Conservation (phyloP, 78 protist species). For the Dictyostelium capitatum region DNA sequence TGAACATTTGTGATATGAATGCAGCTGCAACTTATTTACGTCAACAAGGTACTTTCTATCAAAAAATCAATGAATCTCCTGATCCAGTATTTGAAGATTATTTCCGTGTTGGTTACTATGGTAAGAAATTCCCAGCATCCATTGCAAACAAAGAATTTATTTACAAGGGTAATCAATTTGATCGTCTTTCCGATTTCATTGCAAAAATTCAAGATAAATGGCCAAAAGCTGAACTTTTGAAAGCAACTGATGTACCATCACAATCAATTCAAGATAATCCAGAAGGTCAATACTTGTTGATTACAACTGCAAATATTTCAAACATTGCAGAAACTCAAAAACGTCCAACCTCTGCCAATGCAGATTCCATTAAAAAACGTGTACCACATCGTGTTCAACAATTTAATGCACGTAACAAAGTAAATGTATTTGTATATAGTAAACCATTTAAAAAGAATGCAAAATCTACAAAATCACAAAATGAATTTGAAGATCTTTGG, state of each 20-base stretch:
- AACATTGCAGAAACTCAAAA: slow-evolving; percentile 57
- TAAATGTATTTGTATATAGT: slow-evolving; percentile 69
- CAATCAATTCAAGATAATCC: slow-evolving; percentile 46
- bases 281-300: slow-evolving; percentile 47
- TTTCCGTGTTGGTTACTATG: slow-evolving; percentile 91
- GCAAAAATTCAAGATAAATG: slow-evolving; percentile 68
- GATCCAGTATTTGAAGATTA: slow-evolving; percentile 76
- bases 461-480: slow-evolving; percentile 22
- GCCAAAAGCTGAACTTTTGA: slow-evolving; percentile 80
- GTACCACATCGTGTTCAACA: slow-evolving; percentile 73
- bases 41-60: slow-evolving; percentile 69
- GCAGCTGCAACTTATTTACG: slow-evolving; percentile 52
- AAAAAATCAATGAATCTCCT: slow-evolving; percentile 44
- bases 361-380: slow-evolving; percentile 46
- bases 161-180: slow-evolving; percentile 81
- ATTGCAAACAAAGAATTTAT: slow-evolving; percentile 75
- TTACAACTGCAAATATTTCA: slow-evolving; percentile 57
- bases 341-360: slow-evolving; percentile 25
- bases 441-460: slow-evolving; percentile 62
- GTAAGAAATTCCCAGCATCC: slow-evolving; percentile 72
- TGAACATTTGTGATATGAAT: slow-evolving; percentile 76
- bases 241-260: slow-evolving; percentile 55
- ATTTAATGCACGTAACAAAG: slow-evolving; percentile 69
- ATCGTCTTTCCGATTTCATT: slow-evolving; percentile 68
- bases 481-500: slow-evolving; percentile 90